Evolutionary conservation across 345 rosid species (phyloP), one percentile per base, ranked within the genome.

Genomic region (Noccaea bulbosa): DNA sequence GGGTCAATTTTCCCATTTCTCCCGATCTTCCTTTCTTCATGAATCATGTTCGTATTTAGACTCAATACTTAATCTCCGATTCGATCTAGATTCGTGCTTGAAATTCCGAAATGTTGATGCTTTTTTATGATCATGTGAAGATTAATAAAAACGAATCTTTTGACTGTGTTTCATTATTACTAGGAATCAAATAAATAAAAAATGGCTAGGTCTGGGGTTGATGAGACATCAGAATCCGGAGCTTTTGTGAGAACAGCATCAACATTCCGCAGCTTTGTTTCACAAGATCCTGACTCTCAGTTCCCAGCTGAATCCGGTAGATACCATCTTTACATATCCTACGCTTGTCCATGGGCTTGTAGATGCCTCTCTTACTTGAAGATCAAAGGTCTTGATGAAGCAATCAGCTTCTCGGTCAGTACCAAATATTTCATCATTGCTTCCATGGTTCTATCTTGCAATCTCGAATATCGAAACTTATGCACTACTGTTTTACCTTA

Each of bases 311-410:
- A 85, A 67, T 78, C 97, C 0, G 93, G 92, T 45, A 86, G 98
- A 80, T 93, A 93, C 75, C 97, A 90, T 87, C 86, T 90, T 52
- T 93, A 93, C 54, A 74, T 93, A 63, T 90, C 96, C 0, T 92
- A 92, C 79, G 98, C 98, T 64, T 92, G 98, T 74, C 98, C 98
- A 5, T 90, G 96, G 98, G 98, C 96, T 57, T 89, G 87, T 55
- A 83, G 98, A 73, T 92, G 96, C 56, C 90, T 92, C 58, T 86
- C 97, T 14, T 88, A 66, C 83, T 78, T 93, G 78, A 86, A 84
- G 78, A 64, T 93, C 74, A 93, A 90, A 79, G 97, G 96, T 14
- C 97, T 93, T 57, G 92, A 86, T 14, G 73, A 86, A 22, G 87
- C 86, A 70, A 88, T 93, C 72, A 61, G 73, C 71, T 88, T 88